Conservation (phyloP, 768 basidiomycete species). For the Erythrobasidium yunnanense region DNA sequence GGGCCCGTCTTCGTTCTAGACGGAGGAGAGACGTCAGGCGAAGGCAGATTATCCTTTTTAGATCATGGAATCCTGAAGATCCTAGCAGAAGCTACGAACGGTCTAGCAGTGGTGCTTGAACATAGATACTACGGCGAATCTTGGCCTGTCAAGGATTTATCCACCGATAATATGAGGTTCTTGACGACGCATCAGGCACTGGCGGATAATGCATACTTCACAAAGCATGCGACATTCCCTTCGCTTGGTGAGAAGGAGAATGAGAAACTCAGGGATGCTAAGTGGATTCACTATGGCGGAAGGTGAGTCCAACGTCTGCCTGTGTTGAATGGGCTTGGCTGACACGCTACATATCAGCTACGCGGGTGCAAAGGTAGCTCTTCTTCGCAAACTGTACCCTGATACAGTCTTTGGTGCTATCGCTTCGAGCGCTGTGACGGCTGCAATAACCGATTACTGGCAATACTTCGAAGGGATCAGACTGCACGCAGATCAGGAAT, state of each 20-base stretch:
- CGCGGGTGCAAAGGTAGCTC: conserved; percentile 83
- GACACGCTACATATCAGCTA: conserved; percentile 55
- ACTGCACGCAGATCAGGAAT: conserved; percentile 45
- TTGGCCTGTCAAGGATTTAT: conserved; percentile 8
- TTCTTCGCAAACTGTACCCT: conserved; percentile 77
- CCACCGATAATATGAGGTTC: conserved; percentile 49
- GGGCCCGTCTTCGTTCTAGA: conserved; percentile 84
- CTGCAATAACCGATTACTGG: conserved; percentile 69
- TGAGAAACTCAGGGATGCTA: conserved; percentile 11
- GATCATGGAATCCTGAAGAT: conserved; percentile 80
- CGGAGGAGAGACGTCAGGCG: conserved; percentile 83
- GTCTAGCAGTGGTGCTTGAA: conserved; percentile 63
- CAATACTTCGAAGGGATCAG: conserved; percentile 75
- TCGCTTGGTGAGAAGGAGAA: conserved; percentile 51
- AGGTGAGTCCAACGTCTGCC: conserved; percentile 34
- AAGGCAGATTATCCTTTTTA: conserved; percentile 49
- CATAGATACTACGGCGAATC: conserved; percentile 52
- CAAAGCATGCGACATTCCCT: conserved; percentile 62
- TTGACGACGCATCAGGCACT: conserved; percentile 79
- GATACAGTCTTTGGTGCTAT: conserved; percentile 82
- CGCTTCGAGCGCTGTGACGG: conserved; percentile 80
- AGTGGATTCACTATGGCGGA: conserved; percentile 65
- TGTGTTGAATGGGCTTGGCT: neutral
- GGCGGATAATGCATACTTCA: conserved; percentile 85
- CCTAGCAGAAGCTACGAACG: conserved; percentile 68